phyloP scores from a whole-genome alignment of 441 rosid species.

The Croton laevigatus region DNA sequence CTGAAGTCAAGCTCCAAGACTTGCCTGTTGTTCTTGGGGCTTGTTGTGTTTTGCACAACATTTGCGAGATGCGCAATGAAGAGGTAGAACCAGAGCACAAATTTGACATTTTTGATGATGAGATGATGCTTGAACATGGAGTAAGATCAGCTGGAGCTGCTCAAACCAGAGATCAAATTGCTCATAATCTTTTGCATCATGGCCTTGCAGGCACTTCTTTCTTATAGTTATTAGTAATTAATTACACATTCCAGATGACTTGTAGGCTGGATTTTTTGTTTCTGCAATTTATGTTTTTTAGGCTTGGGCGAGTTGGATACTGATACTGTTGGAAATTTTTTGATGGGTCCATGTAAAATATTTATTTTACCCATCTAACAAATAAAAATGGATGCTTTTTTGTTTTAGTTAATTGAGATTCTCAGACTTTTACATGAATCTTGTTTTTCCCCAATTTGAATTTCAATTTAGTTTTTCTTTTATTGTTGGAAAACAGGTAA shows the following conservation, averaged over 20 bases:
- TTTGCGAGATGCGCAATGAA: conserved; percentile 71
- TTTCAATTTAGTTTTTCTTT: too few relatives aligned
- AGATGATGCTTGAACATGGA: conserved; percentile 50
- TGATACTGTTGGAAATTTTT: conserved; percentile 10
- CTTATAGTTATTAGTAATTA: conserved; percentile 7
- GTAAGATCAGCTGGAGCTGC: conserved; percentile 43
- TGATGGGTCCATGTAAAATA: conserved; percentile 25
- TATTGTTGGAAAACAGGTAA: too few relatives aligned
- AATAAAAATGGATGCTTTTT: conserved; percentile 13
- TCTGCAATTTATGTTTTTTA: neutral
- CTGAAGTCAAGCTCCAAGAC: conserved; percentile 78
- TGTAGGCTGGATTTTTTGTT: neutral
- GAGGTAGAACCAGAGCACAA: conserved; percentile 40
- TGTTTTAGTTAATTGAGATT: neutral
- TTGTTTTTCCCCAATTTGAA: neutral
- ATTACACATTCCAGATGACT: too few relatives aligned
- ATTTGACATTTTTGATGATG: conserved; percentile 67
- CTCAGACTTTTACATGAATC: neutral
- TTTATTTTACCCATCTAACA: conserved; percentile 9
- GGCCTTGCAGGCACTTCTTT: conserved; percentile 45
- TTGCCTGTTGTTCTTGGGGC: conserved; percentile 81
- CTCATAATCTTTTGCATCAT: conserved; percentile 79
- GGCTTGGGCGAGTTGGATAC: neutral
- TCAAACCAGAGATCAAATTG: conserved; percentile 63
- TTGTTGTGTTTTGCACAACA: conserved; percentile 79